Evolutionary conservation across 352 stramenopile species (phyloP).

Genomic region (Elongisporangium undulatum): DNA sequence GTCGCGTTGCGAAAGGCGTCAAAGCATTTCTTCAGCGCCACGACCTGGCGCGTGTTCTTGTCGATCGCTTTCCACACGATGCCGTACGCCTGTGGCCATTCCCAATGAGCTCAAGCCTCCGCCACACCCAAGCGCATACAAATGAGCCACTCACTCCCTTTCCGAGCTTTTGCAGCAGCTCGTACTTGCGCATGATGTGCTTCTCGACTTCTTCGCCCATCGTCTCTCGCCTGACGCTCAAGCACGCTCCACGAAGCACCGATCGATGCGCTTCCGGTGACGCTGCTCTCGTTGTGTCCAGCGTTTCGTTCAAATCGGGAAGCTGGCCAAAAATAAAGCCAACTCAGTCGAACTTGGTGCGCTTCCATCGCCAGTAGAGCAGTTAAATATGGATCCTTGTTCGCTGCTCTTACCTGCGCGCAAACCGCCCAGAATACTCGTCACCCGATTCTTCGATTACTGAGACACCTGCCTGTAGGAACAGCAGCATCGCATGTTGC

Average conservation of each 20-base stretch:
- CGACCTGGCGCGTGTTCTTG: conserved; percentile 85
- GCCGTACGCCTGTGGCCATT: conserved; percentile 82
- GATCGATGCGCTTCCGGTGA: conserved; percentile 1
- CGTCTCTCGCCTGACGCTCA: neutral
- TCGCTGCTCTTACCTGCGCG: neutral
- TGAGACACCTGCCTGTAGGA: neutral
- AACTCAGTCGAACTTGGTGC: neutral
- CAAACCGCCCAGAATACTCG: neutral
- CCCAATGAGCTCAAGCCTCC: conserved; percentile 1
- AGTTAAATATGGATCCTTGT: neutral
- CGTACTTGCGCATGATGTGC: conserved; percentile 92
- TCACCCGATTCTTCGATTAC: neutral
- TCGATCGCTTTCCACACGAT: conserved; percentile 97
- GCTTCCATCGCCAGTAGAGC: neutral
- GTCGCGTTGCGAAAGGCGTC: conserved; percentile 95
- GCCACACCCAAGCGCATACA: neutral
- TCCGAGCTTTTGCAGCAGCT: conserved; percentile 91
- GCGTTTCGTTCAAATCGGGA: neutral
- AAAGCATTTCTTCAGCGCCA: conserved; percentile 97
- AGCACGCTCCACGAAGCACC: neutral
- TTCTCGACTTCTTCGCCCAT: conserved; percentile 94
- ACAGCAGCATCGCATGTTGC: neutral
- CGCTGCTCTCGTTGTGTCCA: neutral
- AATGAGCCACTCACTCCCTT: conserved; percentile 82
- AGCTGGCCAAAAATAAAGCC: neutral